Base-by-base conservation (phyloP, 257 asterid genomes). In the Solanum dulcamara region DNA sequence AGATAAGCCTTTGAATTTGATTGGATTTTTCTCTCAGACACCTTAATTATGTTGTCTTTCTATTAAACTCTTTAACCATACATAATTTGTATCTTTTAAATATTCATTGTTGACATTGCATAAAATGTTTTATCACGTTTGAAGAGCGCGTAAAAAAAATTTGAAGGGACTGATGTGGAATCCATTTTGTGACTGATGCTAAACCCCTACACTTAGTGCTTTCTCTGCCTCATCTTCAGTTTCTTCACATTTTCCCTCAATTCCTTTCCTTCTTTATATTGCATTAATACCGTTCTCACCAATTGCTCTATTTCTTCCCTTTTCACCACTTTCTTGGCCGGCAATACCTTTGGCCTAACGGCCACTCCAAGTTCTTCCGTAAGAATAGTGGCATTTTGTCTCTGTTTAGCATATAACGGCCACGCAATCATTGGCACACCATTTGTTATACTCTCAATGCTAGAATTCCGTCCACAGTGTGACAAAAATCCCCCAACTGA, bases 391-490 rank as follows among this genome's bases (percentile, higher is more conserved):
- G 89, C 87, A 44, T 81, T 86, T 22, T 14, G 80, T 2, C 70
- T 53, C 6, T 88, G 88, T 72, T 88, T 88, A 5, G 86, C 74
- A 9, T 72, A 82, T 1, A 88, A 68, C 5, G 88, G 86, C 88
- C 90, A 88, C 10, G 67, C 88, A 80, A 88, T 70, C 75, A 86
- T 81, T 6, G 90, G 87, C n/a, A 86, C 87, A 12, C 87, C 86
- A 28, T 57, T 57, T 1, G 14, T 20, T n/a, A 88, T 35, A 62
- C 86, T 88, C 33, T 88, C 87, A 20, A 86, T 7, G 13, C 53
- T 50, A 17, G 86, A 85, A 68, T 83, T 88, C 88, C 90, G 86
- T 10, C 88, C 90, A 57, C 90, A 80, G 44, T 88, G 89, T 3
- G 89, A 66, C n/a, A 86, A 26, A 62, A 88, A 88, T 22, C 26